Evolutionary conservation across 2,329 filamentous ascomycete genomes (phyloP), one percentile per base, ranked within the genome.

Genomic region (Sclerotinia trifoliorum): DNA sequence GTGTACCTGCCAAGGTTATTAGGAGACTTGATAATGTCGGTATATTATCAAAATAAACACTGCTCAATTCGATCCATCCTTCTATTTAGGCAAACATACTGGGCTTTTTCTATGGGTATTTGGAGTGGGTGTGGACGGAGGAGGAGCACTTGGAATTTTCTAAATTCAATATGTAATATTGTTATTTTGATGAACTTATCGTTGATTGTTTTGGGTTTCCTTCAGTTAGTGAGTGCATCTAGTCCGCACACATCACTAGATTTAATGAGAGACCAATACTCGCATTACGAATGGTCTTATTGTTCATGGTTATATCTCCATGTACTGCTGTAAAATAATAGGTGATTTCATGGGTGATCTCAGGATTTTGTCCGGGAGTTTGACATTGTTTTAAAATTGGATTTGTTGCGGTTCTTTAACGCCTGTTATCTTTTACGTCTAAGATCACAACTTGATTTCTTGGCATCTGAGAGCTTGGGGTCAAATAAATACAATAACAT

Each of bases 1-100:
- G 72, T 21, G 70, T 72, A 1, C 73, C 73, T 24, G 73, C 73
- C 29, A 70, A 67, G 51, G 35, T 72, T 21, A 71, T 73, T 13
- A 67, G 39, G 42, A 68, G 49, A n/a, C 46, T 68, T 51, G 56
- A 62, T 19, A 24, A 39, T 13, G 29, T 10, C 17, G 46, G 15
- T 39, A 39, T 35, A 5, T 51, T 42, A 32, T n/a, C 46, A 39
- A 15, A 63, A 3, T 39, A 26, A 42, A 15, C 6, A 0, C 0
- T 7, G 17, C 24, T 39, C n/a, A 15, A 6, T 39, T 51, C 6
- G 21, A 61, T 49, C 2, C 29, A 21, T 42, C 24, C 19, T 39
- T 21, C 5, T 3, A 35, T 15, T 21, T 39, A 7, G 15, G 32
- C 8, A 35, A 13, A 8, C 35, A 21, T 26, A 42, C 7, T 26